Evolutionary conservation across 768 basidiomycete genomes (phyloP), one percentile per base, ranked within the genome.

Genomic region (Calocybe indica): DNA sequence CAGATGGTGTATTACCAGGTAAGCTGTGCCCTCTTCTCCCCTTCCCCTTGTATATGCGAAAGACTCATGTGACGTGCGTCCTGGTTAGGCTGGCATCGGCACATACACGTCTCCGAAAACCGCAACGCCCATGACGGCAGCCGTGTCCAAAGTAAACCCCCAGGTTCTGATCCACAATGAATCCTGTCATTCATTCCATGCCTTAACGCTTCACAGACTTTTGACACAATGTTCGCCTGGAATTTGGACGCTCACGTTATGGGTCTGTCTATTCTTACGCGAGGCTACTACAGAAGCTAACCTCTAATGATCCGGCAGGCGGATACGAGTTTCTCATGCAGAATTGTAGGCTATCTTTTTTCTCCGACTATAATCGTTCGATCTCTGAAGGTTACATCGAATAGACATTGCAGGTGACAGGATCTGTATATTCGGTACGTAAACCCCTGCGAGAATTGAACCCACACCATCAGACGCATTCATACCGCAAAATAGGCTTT

Each of bases 1-100:
- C 80, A 82, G 62, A 68, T 78, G 70, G 73, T 78, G 0, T 81
- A 80, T 56, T 81, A 81, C 53, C 79, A 80, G 66, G 78, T 71
- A 38, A 3, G 48, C 47, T 12, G 12, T 9, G 10, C 39, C n/a
- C 37, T 3, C 9, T 15, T 13, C 13, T n/a, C 1, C 41, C 5
- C 3, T 9, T n/a, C 1, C 41, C 5, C 3, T 9, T 13, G 15
- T 41, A 22, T 28, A 14, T 36, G 13, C 34, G 6, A 45, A 12
- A 49, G 36, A 29, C 49, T 49, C 34, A 46, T 43, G 33, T 58
- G 29, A 5, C 28, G 2, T 29, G 2, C 6, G n/a, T n/a, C n/a
- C 22, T 43, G 47, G 12, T 2, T 41, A 78, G 77, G 53, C 76
- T 9, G 78, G 78, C 2, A 76, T 79, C 37, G 78, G 78, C 4